phyloP scores from a whole-genome alignment of 352 stramenopile species.

The Albugo candida region DNA sequence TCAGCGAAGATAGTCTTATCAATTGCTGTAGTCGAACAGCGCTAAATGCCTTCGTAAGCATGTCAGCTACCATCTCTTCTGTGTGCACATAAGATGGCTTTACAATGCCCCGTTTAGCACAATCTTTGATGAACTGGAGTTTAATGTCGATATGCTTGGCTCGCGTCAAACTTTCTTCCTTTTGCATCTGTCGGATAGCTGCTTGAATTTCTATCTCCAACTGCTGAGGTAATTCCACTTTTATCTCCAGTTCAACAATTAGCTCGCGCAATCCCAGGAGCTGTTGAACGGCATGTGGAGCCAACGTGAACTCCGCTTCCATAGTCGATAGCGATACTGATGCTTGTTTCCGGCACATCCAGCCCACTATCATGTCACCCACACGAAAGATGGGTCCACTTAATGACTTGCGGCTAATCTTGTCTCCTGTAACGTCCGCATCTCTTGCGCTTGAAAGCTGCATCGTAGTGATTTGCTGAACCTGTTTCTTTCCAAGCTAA shows the following conservation, averaged over 20 bases:
- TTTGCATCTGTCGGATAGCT: background rate
- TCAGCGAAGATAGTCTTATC: no score
- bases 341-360: constrained; percentile 8
- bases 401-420: constrained; percentile 8
- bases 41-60: no score
- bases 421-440: constrained; percentile 9
- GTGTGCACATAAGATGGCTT: no score
- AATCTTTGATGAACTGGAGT: background rate
- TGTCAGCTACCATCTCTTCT: no score
- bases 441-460: constrained; percentile 7
- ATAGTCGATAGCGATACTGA: constrained; percentile 7
- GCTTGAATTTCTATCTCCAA: constrained; percentile 1
- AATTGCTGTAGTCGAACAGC: no score
- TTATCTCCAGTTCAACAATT: background rate
- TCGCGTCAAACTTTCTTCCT: background rate
- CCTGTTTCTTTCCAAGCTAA: background rate
- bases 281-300: background rate
- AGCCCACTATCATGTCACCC: constrained; percentile 6
- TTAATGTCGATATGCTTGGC: background rate
- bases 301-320: constrained; percentile 9
- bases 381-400: constrained; percentile 4
- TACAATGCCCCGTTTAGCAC: background rate
- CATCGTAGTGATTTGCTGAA: background rate
- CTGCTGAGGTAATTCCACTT: background rate
- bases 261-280: constrained; percentile 4